Evolutionary conservation across 2,329 filamentous ascomycete species (phyloP), one percentile per base, ranked within the genome.

Genomic region (Clonostachys rosea): DNA sequence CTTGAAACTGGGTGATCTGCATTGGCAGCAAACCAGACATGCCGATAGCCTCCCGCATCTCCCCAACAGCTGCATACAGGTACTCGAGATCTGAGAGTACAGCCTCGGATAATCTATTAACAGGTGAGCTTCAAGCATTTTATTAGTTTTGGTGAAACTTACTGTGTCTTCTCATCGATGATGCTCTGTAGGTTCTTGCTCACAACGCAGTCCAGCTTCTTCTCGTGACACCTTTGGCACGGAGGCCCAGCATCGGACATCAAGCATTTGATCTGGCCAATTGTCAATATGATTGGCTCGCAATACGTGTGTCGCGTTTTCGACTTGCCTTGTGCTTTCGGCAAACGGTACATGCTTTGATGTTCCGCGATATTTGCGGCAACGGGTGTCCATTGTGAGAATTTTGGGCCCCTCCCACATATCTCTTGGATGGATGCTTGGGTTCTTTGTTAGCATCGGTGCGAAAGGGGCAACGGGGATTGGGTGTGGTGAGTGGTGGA

Each of bases 161-260:
- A 68, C 64, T 67, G 65, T 34, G 63, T 62, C 48, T 66, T 64
- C 50, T 70, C 67, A 50, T 67, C 66, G 34, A 70, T 69, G 18
- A 70, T 62, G 2, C 63, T 70, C 50, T 70, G 67, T 4, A 70
- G 55, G 42, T 65, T 69, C 56, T 70, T 70, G 42, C 67, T 68
- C 43, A 70, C 48, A 2, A 69, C 64, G 43, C 67, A 70, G 1
- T 60, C 59, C 30, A 70, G 50, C 37, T 63, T 64, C 13, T 63
- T 52, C 48, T 69, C 64, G 16, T 58, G 50, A 42, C 67, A 70
- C 47, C 67, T 56, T 5, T 61, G 58, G 50, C 67, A 70, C 4
- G 66, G 66, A 3, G 67, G 66, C 1, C 65, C 65, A 24, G 56
- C 60, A 35, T 67, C 63, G 42, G 69, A 66, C 66, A 70, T 70